Base-by-base conservation (phyloP, 768 basidiomycete species). In the Boletus eberwhitei region DNA sequence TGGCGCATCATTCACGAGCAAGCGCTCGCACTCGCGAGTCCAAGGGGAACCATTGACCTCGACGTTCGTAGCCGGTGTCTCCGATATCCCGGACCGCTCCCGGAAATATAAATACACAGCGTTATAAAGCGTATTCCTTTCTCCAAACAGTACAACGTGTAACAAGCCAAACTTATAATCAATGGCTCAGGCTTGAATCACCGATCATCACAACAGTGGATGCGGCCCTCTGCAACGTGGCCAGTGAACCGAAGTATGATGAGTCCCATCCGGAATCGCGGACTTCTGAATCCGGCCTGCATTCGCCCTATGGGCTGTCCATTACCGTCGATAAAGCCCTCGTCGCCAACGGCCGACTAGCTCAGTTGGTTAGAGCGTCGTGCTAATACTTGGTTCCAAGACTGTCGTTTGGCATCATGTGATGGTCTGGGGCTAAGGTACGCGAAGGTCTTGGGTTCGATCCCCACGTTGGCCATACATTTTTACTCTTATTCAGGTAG, bases 361-460 rank as follows among this genome's bases (percentile, higher is more conserved):
- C 88, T 90, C 87, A 90, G 88, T 77, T 88, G 88, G 87, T 89
- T 88, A 88, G 87, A 88, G 87, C 87, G 86, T 88, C 82, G 86
- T 86, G 83, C 86, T 88, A 88, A 65, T 71, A 69, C 59, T 57
- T 52, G 8, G 50, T 34, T 37, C 13, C 1, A 4, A 19, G 52
- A 32, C 4, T 19, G 40, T 51, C 3, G 0, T 19, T 44, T 21
- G 11, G 1, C 3, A 36, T 8, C 34, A 5, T 2, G 40, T n/a
- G 24, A 38, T 12, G 7, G 24, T 50, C 54, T 43, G 2, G 48
- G 3, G 9, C 34, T 19, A 0, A 21, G 68, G 19, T 43, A 84
- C 81, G 80, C 83, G 81, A 85, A 86, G 83, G 84, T 84, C 84
- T 81, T 85, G 83, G 84, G 83, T 85, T 85, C 84, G 83, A 85